Evolutionary conservation across 1,284 basidiomycete species (phyloP).

Genomic region (Stygiomarasmius scandens): DNA sequence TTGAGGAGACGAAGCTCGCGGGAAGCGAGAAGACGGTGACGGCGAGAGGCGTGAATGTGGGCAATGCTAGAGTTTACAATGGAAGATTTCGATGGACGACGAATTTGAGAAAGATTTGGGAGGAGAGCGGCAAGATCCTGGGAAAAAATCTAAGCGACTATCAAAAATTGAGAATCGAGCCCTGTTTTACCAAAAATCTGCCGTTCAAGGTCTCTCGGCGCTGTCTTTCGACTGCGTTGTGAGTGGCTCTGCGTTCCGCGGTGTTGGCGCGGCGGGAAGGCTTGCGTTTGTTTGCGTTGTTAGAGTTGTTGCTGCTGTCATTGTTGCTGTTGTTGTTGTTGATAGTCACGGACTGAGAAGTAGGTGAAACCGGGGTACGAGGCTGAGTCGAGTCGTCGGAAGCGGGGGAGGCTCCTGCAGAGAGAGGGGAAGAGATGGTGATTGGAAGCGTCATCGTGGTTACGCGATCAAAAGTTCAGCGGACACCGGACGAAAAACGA

Average conservation of each 20-base stretch:
- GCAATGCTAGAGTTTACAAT: slow-evolving; percentile 93
- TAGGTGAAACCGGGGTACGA: slow-evolving; percentile 3
- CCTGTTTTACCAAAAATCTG: slow-evolving; percentile 80
- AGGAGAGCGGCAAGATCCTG: slow-evolving; percentile 87
- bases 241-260: slow-evolving; percentile 89
- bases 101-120: slow-evolving; percentile 86
- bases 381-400: slow-evolving; percentile 23
- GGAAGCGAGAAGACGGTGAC: slow-evolving; percentile 77
- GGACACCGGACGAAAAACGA: slow-evolving; percentile 12
- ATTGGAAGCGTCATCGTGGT: slow-evolving; percentile 61
- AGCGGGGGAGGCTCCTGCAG: slow-evolving; percentile 26
- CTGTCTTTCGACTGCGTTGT: slow-evolving; percentile 93
- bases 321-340: not conserved
- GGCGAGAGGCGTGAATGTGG: slow-evolving; percentile 79
- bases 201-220: slow-evolving; percentile 90
- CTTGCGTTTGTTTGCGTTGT: slow-evolving; percentile 63
- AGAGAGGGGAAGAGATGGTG: slow-evolving; percentile 30
- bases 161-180: too few relatives aligned
- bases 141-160: slow-evolving; percentile 11
- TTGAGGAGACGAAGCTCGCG: slow-evolving; percentile 77
- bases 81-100: slow-evolving; percentile 90
- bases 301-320: not conserved
- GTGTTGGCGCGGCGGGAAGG: slow-evolving; percentile 86
- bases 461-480: slow-evolving; percentile 22
- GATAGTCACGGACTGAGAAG: not conserved